A percentile compares a stretch with the other conserved stretches of the same genome.
These are phyloP conservation scores for Bromus sterilis DNA, from an alignment of 176 grass and related monocot species.

Conservation along the genomic window DNA sequence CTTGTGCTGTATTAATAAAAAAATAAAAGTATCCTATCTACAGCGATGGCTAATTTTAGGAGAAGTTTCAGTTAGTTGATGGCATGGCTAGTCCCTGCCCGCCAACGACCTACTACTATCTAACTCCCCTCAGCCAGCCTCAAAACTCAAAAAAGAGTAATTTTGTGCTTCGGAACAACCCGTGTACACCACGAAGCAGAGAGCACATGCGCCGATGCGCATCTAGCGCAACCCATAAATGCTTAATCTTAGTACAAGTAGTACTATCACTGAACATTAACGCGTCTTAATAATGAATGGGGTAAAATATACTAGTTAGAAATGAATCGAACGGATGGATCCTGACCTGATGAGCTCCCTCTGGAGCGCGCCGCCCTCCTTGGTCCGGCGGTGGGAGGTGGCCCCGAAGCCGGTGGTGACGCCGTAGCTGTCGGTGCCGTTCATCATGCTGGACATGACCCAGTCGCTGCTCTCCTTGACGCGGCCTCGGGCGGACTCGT, in stretches of 20 bases:
- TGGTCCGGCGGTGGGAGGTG: constrained; percentile 80
- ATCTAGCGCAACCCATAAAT: neutral
- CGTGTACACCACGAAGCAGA: neutral
- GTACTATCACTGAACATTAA: too few relatives aligned
- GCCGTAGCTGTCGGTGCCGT: constrained; percentile 94
- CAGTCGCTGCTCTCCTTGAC: constrained; percentile 86
- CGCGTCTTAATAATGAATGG: neutral
- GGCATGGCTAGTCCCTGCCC: too few relatives aligned
- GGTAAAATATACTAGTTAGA: too few relatives aligned
- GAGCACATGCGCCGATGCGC: neutral
- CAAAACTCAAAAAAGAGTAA: neutral
- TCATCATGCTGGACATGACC: constrained; percentile 78
- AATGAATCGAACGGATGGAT: neutral
- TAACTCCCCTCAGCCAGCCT: too few relatives aligned
- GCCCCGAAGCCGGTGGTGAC: constrained; percentile 95
- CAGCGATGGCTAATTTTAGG: neutral
- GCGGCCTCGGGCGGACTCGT: constrained; percentile 52
- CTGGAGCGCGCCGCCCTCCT: constrained; percentile 80
- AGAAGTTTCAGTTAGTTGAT: neutral
- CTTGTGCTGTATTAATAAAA: too few relatives aligned
- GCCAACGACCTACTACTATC: neutral
- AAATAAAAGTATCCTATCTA: neutral
- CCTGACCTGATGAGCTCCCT: constrained; percentile 83
- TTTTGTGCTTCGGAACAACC: neutral
- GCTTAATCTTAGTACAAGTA: too few relatives aligned